These are phyloP conservation scores for Colletotrichum acutatum DNA, from an alignment of 2,329 filamentous ascomycete species.

Conservation along the genomic window DNA sequence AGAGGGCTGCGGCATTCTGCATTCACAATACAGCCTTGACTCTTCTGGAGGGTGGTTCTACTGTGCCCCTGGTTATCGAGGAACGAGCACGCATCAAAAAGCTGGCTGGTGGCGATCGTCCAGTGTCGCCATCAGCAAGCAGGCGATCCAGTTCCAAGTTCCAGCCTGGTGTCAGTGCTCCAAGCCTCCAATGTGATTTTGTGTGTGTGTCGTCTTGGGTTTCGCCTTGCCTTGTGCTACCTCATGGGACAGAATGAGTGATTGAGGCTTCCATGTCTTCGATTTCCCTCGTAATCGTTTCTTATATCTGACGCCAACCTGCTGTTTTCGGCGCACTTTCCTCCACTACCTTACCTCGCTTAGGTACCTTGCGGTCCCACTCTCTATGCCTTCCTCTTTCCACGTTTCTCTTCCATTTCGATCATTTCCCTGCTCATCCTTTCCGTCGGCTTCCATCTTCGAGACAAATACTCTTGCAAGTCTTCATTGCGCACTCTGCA, in stretches of 20 bases:
- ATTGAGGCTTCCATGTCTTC: too few relatives aligned
- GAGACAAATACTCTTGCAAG: not conserved
- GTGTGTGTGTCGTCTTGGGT: conserved; percentile 14
- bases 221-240: not conserved
- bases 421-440: not conserved
- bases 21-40: too few relatives aligned
- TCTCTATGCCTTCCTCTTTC: not conserved
- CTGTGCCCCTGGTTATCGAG: not conserved
- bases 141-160: not conserved
- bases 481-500: not conserved
- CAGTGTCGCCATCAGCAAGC: not conserved
- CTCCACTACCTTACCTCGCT: not conserved
- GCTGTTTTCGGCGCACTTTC: conserved; percentile 4
- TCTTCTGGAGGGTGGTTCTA: too few relatives aligned
- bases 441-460: not conserved
- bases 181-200: not conserved
- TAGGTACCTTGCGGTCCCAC: not conserved
- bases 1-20: too few relatives aligned
- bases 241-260: not conserved
- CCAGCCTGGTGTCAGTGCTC: conserved; percentile 3
- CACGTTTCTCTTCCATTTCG: not conserved
- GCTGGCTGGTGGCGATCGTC: not conserved
- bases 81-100: not conserved
- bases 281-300: not conserved
- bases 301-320: conserved; percentile 22